Evolutionary conservation across 345 rosid species (phyloP).

Genomic region (Gossypium arboreum): DNA sequence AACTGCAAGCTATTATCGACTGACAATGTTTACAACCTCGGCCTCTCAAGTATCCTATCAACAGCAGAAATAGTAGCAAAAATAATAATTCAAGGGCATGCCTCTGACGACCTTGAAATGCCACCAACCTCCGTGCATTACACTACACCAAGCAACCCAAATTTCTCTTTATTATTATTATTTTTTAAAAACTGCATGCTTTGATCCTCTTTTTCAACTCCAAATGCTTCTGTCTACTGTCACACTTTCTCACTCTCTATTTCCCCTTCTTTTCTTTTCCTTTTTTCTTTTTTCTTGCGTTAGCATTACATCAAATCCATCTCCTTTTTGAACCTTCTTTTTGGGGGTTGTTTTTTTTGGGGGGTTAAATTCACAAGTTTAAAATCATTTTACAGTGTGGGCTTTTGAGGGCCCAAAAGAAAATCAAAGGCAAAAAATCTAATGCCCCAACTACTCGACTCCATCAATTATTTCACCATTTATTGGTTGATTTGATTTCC

Average conservation of each 20-base stretch:
- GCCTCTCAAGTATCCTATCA: slow-evolving; percentile 1
- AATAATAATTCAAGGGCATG: background rate
- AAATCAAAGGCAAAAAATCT: background rate
- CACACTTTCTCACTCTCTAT: background rate
- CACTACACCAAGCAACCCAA: background rate
- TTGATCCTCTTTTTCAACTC: background rate
- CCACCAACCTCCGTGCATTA: background rate
- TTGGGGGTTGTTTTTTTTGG: too few species aligned
- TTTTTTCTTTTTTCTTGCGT: background rate
- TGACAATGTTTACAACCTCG: slow-evolving; percentile 20
- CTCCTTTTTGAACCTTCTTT: background rate
- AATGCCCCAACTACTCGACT: background rate
- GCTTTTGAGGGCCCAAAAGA: background rate
- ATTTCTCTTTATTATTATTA: too few species aligned
- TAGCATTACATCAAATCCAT: slow-evolving; percentile 1
- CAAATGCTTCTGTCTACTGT: slow-evolving; percentile 6
- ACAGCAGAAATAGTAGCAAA: slow-evolving; percentile 6
- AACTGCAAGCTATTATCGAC: background rate
- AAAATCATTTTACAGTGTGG: background rate
- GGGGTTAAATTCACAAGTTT: too few species aligned
- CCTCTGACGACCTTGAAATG: background rate
- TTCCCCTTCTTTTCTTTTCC: background rate
- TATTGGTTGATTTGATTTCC: background rate
- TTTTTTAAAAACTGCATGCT: background rate
- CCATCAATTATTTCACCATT: background rate